A percentile compares a stretch with the other conserved stretches of the same genome.
phyloP scores from a whole-genome alignment of 2,329 filamentous ascomycete species.

The Alternaria infectoria region DNA sequence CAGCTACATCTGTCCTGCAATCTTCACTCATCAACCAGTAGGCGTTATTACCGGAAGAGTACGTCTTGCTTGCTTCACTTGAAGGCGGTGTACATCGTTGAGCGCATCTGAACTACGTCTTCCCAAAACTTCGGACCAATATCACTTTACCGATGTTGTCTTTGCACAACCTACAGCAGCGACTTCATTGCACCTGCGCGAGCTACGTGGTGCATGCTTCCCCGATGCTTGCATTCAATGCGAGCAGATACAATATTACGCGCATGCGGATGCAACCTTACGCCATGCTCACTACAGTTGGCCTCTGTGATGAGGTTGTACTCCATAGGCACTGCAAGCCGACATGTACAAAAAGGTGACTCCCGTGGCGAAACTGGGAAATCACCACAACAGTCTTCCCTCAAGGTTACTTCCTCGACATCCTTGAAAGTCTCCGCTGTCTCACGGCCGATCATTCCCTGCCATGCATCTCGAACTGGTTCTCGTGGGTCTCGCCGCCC shows the following conservation, averaged over 20 bases:
- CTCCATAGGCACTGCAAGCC: not conserved
- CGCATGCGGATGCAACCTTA: slow-evolving; percentile 11
- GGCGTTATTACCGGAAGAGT: not conserved
- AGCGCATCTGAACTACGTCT: not conserved
- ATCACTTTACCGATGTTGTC: not conserved
- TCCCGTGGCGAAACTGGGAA: not conserved
- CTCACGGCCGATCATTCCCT: not conserved
- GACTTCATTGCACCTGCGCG: not conserved
- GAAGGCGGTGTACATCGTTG: not conserved
- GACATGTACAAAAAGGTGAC: slow-evolving; percentile 12
- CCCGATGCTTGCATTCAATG: not conserved
- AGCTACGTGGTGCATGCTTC: not conserved
- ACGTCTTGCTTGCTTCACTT: not conserved
- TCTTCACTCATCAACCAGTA: not conserved
- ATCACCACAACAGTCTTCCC: not conserved
- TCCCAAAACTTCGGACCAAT: not conserved
- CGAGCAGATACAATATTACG: not conserved
- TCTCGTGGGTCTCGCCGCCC: slow-evolving; percentile 13
- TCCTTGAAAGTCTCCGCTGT: not conserved
- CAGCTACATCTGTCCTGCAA: not conserved
- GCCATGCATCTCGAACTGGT: slow-evolving; percentile 23
- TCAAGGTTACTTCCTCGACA: not conserved
- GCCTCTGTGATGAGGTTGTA: not conserved
- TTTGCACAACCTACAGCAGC: not conserved
- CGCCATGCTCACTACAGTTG: not conserved